Base-by-base conservation (phyloP, 306 rosid genomes). In the Begonia masoniana region DNA sequence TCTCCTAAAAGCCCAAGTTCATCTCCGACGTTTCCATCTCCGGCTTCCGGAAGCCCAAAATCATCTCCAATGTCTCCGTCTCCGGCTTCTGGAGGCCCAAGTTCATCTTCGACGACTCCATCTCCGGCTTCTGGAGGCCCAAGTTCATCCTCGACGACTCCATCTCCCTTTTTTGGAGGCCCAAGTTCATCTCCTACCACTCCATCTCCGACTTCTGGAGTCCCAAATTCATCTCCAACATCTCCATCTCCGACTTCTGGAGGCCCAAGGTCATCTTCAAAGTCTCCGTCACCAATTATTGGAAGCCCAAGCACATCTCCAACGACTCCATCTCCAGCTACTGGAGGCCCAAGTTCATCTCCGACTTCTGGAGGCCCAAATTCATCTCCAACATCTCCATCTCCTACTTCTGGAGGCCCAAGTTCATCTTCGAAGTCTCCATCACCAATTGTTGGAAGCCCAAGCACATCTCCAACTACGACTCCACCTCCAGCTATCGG, bases 401-500 rank as follows among this genome's bases (percentile, higher is more conserved):
- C n/a, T n/a, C n/a, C n/a, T n/a, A 4, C 55, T 5, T 24, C 62
- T 2, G 26, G 47, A 2, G 1, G 55, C 1, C 19, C 60, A 21
- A 8, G 11, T 1, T 23, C 9, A 13, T 23, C 54, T 1, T n/a
- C 39, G 7, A 10, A 15, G 16, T 8, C 65, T 0, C 8, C 51
- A 14, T 12, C 59, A n/a, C 24, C n/a, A 3, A 0, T 67, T 0
- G 13, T 43, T 2, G 11, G 43, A 9, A 10, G 43, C 9, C 3
- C 50, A 12, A 13, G 23, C 5, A 52, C 73, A 3, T 45, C 68
- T 9, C 67, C 72, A 12, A 31, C 60, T 15, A 19, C 43, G n/a
- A n/a, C n/a, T n/a, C n/a, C n/a, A n/a, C n/a, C 54, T n/a, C 12
- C 12, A 1, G 16, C 4, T 31, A 5, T 13, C 4, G 54, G 10